Conservation (phyloP, 768 basidiomycete genomes). For the Leccinum longicurvipes region DNA sequence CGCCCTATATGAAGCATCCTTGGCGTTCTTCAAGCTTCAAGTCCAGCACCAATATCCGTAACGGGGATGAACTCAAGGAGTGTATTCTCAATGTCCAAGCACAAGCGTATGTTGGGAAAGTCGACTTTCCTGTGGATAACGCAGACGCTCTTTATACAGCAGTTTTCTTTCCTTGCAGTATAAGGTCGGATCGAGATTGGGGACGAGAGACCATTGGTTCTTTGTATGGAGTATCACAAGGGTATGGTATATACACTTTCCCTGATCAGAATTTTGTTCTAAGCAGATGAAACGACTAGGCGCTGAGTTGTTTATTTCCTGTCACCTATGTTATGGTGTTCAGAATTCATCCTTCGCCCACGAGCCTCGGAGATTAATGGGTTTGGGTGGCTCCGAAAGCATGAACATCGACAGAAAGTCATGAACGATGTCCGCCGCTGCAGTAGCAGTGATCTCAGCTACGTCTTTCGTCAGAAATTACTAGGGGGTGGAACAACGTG, state of each 20-base stretch:
- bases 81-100: constrained; percentile 34
- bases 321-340: no score
- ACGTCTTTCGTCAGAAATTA: constrained; percentile 6
- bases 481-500: not conserved
- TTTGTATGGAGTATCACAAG: no score
- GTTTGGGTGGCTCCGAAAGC: constrained; percentile 24
- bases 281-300: no score
- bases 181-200: no score
- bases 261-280: no score
- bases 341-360: constrained; percentile 22
- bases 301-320: no score
- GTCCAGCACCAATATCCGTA: constrained; percentile 27
- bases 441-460: constrained; percentile 41
- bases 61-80: constrained; percentile 27
- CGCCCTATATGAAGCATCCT: constrained; percentile 3
- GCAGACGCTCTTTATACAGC: no score
- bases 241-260: no score
- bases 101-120: constrained; percentile 33
- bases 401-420: constrained; percentile 43
- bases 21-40: constrained; percentile 31
- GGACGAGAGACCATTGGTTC: no score
- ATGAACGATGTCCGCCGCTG: constrained; percentile 44
- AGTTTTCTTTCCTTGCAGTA: no score
- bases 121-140: no score
- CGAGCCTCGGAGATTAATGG: constrained; percentile 7